Base-by-base conservation (phyloP, 2,329 filamentous ascomycete species). In the Elsinoe ampelina region DNA sequence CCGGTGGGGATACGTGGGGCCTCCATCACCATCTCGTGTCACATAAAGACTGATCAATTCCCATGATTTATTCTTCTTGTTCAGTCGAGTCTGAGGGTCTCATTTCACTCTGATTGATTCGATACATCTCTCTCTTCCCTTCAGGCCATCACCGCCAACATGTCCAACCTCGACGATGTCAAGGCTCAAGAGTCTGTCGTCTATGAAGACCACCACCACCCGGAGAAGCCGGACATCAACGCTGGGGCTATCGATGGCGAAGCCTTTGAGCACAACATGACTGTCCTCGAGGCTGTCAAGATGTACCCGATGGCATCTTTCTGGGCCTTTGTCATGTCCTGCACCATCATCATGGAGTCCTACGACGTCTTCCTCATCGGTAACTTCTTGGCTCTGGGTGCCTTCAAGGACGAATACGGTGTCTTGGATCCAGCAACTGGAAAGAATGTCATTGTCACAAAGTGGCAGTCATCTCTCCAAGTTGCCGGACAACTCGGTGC, bases 311-410 rank as follows among this genome's bases (percentile, higher is more conserved):
- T 75, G 69, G 78, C 78, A 61, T 73, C 72, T 13, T 73, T 74
- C 60, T 80, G 78, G 78, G 78, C 77, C 5, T 79, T 80, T 57
- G 66, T 79, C 66, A 76, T 81, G 67, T 80, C 75, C 48, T 79
- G 66, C 70, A 79, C 75, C 19, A 80, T 81, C 69, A 80, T 82
- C 62, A 84, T 84, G 81, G 81, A 84, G 66, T 78, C 80, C 3
- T 84, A 82, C 73, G 75, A 75, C 66, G 77, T 84, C 60, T 83
- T 84, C 72, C 70, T 84, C 19, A 81, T 79, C 64, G 77, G 77
- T 50, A 77, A 79, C 58, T 84, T 84, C 67, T 68, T 83, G 41
- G 80, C 80, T 58, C 72, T 77, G 6, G 55, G 68, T 19, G 58
- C 63, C 13, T 83, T 83, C 69, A 68, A 63, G 30, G 1, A 71